Percentiles rank a stretch among this genome's conserved stretches.
These are phyloP conservation scores for Malus hybrid DNA, from an alignment of 331 rosid genomes.

Conservation along the genomic window DNA sequence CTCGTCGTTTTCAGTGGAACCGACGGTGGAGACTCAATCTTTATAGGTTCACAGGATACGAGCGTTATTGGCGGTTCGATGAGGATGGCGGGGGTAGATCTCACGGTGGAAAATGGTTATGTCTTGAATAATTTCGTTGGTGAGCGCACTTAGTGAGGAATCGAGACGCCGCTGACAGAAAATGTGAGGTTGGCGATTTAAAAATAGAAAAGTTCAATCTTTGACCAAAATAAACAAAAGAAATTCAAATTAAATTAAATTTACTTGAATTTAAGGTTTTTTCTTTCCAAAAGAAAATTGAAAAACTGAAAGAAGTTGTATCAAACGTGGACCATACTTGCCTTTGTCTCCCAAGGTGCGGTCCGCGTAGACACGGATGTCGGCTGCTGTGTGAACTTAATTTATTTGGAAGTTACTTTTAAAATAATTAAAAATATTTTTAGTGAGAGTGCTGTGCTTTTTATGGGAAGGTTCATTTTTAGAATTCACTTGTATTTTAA, in stretches of 20 bases:
- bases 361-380: not conserved
- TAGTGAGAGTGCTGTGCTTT: no score
- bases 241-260: no score
- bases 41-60: not conserved
- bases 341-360: not conserved
- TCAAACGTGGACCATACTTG: not conserved
- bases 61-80: not conserved
- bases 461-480: no score
- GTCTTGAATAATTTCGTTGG: not conserved
- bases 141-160: not conserved
- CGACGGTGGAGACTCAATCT: not conserved
- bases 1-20: not conserved
- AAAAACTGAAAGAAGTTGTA: not conserved
- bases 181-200: not conserved
- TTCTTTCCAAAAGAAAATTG: not conserved
- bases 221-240: not conserved
- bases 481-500: no score
- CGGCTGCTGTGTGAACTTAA: not conserved
- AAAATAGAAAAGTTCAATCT: not conserved
- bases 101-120: not conserved
- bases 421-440: no score
- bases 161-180: conserved; percentile 6
- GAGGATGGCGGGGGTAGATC: not conserved
- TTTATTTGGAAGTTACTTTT: no score
- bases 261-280: no score